phyloP scores from a whole-genome alignment of 345 rosid genomes.

The Syzygium aqueum region DNA sequence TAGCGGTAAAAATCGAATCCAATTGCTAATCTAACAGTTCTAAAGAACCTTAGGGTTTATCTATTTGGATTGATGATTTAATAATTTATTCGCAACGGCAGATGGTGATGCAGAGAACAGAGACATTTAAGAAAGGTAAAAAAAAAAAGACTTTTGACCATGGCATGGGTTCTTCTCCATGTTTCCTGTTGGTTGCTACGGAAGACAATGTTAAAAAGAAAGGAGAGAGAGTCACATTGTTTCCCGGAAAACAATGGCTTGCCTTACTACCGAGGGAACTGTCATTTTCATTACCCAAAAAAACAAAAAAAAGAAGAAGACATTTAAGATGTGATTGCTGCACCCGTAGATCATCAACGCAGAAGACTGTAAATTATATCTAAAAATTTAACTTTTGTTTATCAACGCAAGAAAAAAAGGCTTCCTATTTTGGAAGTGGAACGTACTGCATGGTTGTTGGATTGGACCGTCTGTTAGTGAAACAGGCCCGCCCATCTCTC shows the following conservation, averaged over 20 bases:
- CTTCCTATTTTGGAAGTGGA: neutral
- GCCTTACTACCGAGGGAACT: fast-evolving
- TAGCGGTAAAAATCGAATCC: too few species aligned
- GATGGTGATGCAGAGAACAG: too few species aligned
- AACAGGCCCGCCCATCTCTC: neutral
- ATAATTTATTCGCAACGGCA: too few species aligned
- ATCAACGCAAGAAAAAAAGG: neutral
- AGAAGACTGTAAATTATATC: neutral
- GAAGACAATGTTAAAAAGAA: neutral
- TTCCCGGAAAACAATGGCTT: too few species aligned
- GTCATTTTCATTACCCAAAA: neutral
- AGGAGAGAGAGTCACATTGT: too few species aligned
- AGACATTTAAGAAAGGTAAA: too few species aligned
- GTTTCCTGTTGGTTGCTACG: too few species aligned
- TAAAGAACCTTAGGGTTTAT: too few species aligned
- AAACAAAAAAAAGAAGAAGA: neutral
- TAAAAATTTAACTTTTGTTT: neutral
- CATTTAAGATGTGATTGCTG: neutral
- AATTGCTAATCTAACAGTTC: too few species aligned
- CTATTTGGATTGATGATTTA: too few species aligned
- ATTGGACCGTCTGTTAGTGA: neutral
- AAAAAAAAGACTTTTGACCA: too few species aligned
- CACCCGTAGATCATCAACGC: neutral
- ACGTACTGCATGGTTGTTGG: neutral
- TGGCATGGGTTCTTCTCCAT: too few species aligned